Evolutionary conservation across 2,329 filamentous ascomycete genomes (phyloP).

Genomic region (Colletotrichum brevisporum): DNA sequence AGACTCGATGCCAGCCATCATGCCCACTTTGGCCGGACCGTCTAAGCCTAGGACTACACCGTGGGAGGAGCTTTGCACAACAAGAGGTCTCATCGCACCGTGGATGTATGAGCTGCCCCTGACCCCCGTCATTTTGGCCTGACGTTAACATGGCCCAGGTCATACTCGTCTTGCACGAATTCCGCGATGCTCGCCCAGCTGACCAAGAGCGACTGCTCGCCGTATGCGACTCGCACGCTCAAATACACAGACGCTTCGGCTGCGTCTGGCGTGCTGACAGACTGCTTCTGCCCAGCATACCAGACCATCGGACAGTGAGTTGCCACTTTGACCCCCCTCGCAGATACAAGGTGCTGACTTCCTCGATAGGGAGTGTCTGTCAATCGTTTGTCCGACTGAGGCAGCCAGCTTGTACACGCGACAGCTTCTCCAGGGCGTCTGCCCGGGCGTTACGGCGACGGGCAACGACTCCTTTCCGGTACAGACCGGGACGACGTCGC

Average conservation of each 20-base stretch:
- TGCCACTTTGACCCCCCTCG: too few relatives aligned
- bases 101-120: neutral
- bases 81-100: conserved; percentile 4
- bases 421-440: conserved; percentile 29
- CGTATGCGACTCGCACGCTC: conserved; percentile 8
- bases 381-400: conserved; percentile 5
- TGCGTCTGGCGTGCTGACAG: neutral
- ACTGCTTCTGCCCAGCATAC: conserved; percentile 16
- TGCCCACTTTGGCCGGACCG: conserved; percentile 27
- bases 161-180: conserved; percentile 18
- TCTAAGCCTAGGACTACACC: conserved; percentile 5
- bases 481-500: neutral
- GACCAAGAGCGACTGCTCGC: conserved; percentile 1
- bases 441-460: neutral
- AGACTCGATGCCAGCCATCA: conserved; percentile 7
- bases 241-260: neutral
- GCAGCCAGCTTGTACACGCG: conserved; percentile 16
- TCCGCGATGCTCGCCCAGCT: conserved; percentile 19
- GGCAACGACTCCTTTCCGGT: neutral
- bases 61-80: conserved; percentile 16
- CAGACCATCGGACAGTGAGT: conserved; percentile 12
- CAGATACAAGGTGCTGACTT: neutral
- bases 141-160: neutral
- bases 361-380: neutral
- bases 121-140: neutral